Conservation (phyloP, 352 stramenopile species). For the Pythium coloratum region DNA sequence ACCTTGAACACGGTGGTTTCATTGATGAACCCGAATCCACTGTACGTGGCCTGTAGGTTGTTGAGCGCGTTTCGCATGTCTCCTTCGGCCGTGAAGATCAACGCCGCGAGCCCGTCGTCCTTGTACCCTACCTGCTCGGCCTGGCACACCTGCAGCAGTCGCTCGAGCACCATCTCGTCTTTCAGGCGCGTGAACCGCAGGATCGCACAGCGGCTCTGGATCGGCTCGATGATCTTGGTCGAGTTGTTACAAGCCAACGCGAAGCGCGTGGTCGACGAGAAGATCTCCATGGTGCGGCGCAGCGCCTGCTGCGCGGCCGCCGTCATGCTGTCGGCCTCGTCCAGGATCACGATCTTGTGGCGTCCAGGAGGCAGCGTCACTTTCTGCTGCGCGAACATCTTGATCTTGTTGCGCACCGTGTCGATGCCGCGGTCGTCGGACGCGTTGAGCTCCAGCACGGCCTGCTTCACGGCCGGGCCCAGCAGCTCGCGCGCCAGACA, state of each 20-base stretch:
- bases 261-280: slow-evolving; percentile 97
- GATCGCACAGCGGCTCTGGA: slow-evolving; percentile 98
- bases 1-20: slow-evolving; percentile 96
- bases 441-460: slow-evolving; percentile 98
- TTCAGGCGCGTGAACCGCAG: slow-evolving; percentile 95
- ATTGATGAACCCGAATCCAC: slow-evolving; percentile 95
- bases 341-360: slow-evolving; percentile 99
- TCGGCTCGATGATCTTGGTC: slow-evolving; percentile 99
- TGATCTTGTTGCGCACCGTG: slow-evolving; percentile 97
- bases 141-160: slow-evolving; percentile 93
- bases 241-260: slow-evolving; percentile 98
- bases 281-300: slow-evolving; percentile 98
- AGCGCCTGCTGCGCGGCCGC: slow-evolving; percentile 96
- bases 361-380: slow-evolving; percentile 89
- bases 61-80: slow-evolving; percentile 99
- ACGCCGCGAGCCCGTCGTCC: slow-evolving; percentile 94
- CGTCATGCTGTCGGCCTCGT: slow-evolving; percentile 99
- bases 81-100: slow-evolving; percentile 99
- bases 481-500: slow-evolving; percentile 90
- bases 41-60: slow-evolving; percentile 97
- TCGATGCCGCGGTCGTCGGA: slow-evolving; percentile 94
- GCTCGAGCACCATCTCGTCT: slow-evolving; percentile 95
- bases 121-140: slow-evolving; percentile 87
- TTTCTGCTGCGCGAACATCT: slow-evolving; percentile 99
- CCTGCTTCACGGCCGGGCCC: slow-evolving; percentile 77